Evolutionary conservation across 2,329 filamentous ascomycete species (phyloP), one percentile per base, ranked within the genome.

Genomic region (Thermomyces lanuginosus): DNA sequence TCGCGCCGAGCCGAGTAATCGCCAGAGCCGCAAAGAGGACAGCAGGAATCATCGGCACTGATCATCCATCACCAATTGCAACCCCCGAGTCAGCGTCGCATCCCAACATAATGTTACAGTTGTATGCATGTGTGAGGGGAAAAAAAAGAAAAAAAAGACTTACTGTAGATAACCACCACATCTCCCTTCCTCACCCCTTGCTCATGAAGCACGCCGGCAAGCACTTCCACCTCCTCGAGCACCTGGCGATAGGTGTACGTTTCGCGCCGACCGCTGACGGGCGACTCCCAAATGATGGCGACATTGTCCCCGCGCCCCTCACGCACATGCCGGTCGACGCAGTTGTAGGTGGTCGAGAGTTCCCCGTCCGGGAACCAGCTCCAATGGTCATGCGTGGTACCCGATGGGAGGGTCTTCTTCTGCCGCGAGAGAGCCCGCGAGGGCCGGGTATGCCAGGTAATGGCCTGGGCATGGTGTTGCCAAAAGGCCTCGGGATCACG

Each of bases 11-110:
- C 6, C 83, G 71, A 34, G 72, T 72, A 32, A 78, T 69, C 13
- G 86, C 83, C 3, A 93, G 69, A 37, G 89, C 82, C 6, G 78
- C 84, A 35, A 91, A 72, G n/a, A 92, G 50, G 2, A 83, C 79
- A 0, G 81, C 75, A 1, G 86, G 84, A 22, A 93, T 81, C 84
- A 93, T 93, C 29, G 84, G 84, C 84, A 93, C 76, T 81, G 36
- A n/a, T n/a, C n/a, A n/a, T n/a, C 13, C n/a, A 23, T 9, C 11
- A 16, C 26, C 12, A 28, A 22, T 11, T 11, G 5, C n/a, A n/a
- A 4, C 4, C 4, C 16, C 9, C 10, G 16, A 4, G 3, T 8
- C n/a, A 8, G 6, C n/a, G 16, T 4, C 3, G 9, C 16, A 24
- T 15, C 14, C 16, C 14, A n/a, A 6, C 2, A 12, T 13, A 18